These are phyloP conservation scores for Fusarium caatingaense DNA, from an alignment of 2,329 filamentous ascomycete genomes.

Conservation along the genomic window DNA sequence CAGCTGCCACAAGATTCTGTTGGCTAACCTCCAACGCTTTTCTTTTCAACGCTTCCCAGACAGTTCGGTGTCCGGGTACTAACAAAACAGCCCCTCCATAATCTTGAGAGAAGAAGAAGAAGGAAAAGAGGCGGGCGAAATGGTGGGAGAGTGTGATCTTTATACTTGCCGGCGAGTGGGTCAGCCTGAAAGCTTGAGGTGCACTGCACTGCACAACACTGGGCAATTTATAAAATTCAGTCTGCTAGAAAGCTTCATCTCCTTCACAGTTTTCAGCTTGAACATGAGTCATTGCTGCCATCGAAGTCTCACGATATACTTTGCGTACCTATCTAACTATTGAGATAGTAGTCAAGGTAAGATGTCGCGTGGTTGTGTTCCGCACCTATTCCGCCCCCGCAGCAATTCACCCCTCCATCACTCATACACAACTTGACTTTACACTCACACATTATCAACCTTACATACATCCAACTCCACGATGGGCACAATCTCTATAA, in stretches of 20 bases:
- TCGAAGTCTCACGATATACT: neutral
- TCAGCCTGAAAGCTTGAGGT: neutral
- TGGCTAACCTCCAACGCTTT: neutral
- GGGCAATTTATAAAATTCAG: neutral
- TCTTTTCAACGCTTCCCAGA: neutral
- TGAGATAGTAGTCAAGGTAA: neutral
- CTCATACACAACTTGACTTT: neutral
- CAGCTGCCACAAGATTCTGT: neutral
- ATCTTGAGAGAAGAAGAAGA: neutral
- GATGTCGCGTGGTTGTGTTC: slow-evolving; percentile 3
- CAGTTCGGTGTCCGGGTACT: too few relatives aligned
- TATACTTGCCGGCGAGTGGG: neutral
- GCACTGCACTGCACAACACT: neutral
- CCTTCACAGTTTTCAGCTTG: neutral
- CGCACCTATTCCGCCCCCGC: slow-evolving; percentile 26
- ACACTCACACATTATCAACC: neutral
- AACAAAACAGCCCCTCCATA: neutral
- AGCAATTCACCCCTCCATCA: neutral
- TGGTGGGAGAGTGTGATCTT: neutral
- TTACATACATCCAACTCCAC: neutral
- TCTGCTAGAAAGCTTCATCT: neutral
- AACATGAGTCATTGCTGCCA: neutral
- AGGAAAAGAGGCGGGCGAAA: neutral
- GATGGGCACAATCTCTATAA: slow-evolving; percentile 65
- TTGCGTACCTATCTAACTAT: neutral